phyloP scores from a whole-genome alignment of 805 yeast genomes.

The Candida dajiaensis region DNA sequence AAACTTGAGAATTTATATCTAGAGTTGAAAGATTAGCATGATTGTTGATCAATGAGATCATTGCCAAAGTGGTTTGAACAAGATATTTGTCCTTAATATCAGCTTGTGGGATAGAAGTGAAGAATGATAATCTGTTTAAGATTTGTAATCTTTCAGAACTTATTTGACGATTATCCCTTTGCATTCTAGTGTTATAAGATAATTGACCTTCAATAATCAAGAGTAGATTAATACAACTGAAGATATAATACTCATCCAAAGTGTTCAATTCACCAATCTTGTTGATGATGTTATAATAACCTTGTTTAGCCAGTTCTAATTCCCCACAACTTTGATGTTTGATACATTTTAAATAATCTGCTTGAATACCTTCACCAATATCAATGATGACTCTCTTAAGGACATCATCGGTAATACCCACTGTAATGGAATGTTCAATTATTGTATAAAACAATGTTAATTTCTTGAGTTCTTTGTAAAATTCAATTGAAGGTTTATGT shows the following conservation, averaged over 20 bases:
- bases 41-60: conserved; percentile 13
- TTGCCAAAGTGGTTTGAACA: conserved; percentile 7
- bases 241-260: conserved; percentile 12
- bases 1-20: conserved; percentile 9
- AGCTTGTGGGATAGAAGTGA: conserved; percentile 5
- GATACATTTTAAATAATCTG: conserved; percentile 10
- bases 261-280: neutral
- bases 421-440: conserved; percentile 10
- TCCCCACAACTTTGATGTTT: conserved; percentile 13
- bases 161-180: neutral
- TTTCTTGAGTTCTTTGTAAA: conserved; percentile 1
- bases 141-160: conserved; percentile 6
- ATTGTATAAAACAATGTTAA: conserved; percentile 9
- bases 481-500: neutral
- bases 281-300: conserved; percentile 6
- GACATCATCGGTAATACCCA: conserved; percentile 4
- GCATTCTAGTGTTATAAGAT: conserved; percentile 3
- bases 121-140: neutral
- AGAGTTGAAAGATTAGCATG: conserved; percentile 11
- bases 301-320: conserved; percentile 6
- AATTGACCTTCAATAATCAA: conserved; percentile 14
- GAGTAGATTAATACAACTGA: conserved; percentile 9
- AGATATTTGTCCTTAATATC: conserved; percentile 9
- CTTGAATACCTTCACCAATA: neutral
- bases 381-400: neutral